These are phyloP conservation scores for Phytophthora idaei DNA, from an alignment of 352 stramenopile genomes.

Conservation along the genomic window DNA sequence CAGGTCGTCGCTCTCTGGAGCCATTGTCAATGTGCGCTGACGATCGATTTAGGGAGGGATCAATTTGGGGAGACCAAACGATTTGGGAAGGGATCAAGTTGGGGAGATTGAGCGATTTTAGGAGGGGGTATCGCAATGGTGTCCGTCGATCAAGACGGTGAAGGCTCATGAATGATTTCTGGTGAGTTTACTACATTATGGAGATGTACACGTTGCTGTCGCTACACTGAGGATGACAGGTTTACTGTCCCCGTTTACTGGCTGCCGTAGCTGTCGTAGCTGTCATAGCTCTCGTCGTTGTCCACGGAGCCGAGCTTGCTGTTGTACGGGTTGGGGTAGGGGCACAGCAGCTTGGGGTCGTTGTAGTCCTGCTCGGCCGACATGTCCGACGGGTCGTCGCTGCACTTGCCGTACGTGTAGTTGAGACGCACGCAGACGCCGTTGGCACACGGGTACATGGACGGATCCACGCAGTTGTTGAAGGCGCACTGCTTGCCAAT, in stretches of 20 bases:
- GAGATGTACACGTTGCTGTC: conserved; percentile 15
- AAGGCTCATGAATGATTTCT: background rate
- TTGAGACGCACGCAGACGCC: conserved; percentile 58
- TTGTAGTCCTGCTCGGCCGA: conserved; percentile 29
- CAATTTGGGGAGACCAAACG: background rate
- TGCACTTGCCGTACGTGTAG: conserved; percentile 61
- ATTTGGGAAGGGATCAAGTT: background rate
- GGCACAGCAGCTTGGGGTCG: conserved; percentile 41
- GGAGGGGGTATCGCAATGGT: background rate
- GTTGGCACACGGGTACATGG: conserved; percentile 60
- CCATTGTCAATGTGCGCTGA: background rate
- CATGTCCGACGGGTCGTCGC: conserved; percentile 25
- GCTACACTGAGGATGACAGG: background rate
- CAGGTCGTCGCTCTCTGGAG: background rate
- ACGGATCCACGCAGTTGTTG: conserved; percentile 57
- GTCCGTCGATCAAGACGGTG: background rate
- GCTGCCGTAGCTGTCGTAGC: conserved; percentile 15
- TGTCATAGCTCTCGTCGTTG: conserved; percentile 19
- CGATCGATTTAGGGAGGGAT: background rate
- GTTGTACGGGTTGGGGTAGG: conserved; percentile 52
- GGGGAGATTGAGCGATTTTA: background rate
- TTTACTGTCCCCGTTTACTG: conserved; percentile 11
- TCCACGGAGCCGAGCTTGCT: conserved; percentile 30
- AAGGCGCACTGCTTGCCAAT: conserved; percentile 66
- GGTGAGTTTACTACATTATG: conserved; percentile 10